Evolutionary conservation across 2,329 filamentous ascomycete genomes (phyloP).

Genomic region (Phoma sp.): DNA sequence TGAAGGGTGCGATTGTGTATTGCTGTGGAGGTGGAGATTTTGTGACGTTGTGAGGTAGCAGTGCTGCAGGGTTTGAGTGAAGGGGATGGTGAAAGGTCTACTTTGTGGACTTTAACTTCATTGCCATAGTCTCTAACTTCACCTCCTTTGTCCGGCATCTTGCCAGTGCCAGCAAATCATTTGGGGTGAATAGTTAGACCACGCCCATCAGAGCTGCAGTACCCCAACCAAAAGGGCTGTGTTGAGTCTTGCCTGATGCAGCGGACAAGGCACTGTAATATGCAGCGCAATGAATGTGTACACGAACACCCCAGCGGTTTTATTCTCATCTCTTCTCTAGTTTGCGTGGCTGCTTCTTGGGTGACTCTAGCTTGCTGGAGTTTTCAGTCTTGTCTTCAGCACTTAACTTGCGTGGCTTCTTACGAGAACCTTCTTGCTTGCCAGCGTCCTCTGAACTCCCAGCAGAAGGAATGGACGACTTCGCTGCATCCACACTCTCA

Average conservation of each 20-base stretch:
- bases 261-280: too few species aligned
- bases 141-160: neutral
- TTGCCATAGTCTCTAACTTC: too few species aligned
- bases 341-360: constrained; percentile 20
- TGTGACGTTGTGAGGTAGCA: neutral
- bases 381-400: neutral
- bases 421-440: constrained; percentile 11
- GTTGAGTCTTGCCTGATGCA: too few species aligned
- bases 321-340: constrained; percentile 17
- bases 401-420: constrained; percentile 27
- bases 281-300: too few species aligned
- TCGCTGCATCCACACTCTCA: constrained; percentile 19
- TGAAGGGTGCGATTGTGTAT: too few species aligned
- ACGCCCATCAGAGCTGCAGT: too few species aligned
- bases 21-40: neutral
- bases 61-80: too few species aligned
- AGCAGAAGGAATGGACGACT: constrained; percentile 14
- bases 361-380: neutral
- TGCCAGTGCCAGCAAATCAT: too few species aligned
- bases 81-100: too few species aligned
- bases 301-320: neutral
- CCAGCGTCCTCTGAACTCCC: neutral
- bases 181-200: too few species aligned
- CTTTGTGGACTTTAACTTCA: too few species aligned
- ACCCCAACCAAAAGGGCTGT: too few species aligned